A percentile compares a stretch with the other conserved stretches of the same genome.
Conservation (phyloP, 192 early-diverging fungal species). For the Entomortierella parvispora region DNA sequence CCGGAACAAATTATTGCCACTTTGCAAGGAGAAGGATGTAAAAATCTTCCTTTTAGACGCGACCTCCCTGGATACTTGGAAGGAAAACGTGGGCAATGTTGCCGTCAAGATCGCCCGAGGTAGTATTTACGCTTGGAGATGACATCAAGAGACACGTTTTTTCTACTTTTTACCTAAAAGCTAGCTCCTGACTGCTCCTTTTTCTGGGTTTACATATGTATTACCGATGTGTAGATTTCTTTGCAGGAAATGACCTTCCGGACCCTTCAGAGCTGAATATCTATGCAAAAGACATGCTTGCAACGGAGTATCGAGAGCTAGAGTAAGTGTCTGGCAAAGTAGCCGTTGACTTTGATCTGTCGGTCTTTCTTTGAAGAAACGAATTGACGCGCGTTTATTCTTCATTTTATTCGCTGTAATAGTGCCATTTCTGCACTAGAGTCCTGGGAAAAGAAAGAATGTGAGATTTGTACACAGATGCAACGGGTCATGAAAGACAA, state of each 20-base stretch:
- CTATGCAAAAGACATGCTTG: slow-evolving; percentile 53
- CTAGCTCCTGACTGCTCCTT: background rate
- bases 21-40: slow-evolving; percentile 49
- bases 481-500: slow-evolving; percentile 40
- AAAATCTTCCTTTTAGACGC: slow-evolving; percentile 79
- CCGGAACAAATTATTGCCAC: slow-evolving; percentile 73
- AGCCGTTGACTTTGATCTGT: background rate
- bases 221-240: slow-evolving; percentile 48
- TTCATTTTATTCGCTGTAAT: slow-evolving; percentile 27
- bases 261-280: slow-evolving; percentile 41
- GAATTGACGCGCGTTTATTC: too few species aligned
- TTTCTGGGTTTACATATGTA: background rate
- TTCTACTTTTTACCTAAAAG: slow-evolving; percentile 18
- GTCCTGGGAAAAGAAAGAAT: slow-evolving; percentile 77
- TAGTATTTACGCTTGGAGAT: slow-evolving; percentile 21
- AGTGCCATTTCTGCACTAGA: slow-evolving; percentile 41
- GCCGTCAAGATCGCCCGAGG: slow-evolving; percentile 66
- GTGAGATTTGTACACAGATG: slow-evolving; percentile 71
- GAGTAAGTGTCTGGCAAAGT: slow-evolving; percentile 46
- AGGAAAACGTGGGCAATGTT: slow-evolving; percentile 59
- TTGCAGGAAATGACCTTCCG: slow-evolving; percentile 40
- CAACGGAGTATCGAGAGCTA: slow-evolving; percentile 17
- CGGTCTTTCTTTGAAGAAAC: too few species aligned
- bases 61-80: slow-evolving; percentile 66
- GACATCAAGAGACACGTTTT: slow-evolving; percentile 4